Conservation (phyloP, 495 filamentous ascomycete species). For the Aspergillus diversus region DNA sequence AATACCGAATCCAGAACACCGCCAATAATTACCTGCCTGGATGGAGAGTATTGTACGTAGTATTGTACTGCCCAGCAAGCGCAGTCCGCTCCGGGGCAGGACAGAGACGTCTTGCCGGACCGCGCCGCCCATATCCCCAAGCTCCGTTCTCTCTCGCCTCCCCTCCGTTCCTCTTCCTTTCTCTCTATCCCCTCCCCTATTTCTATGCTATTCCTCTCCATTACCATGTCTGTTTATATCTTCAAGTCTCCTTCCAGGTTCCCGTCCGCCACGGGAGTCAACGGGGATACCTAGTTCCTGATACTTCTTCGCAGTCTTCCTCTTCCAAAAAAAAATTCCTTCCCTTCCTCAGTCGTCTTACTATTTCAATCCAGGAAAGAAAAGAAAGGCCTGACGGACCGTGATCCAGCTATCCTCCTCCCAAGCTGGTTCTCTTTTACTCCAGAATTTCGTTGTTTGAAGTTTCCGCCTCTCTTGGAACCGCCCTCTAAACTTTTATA, state of each 20-base stretch:
- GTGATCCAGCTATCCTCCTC: slow-evolving; percentile 25
- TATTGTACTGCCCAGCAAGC: slow-evolving; percentile 18
- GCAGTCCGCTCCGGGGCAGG: slow-evolving; percentile 19
- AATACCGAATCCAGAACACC: slow-evolving; percentile 12
- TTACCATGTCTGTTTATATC: slow-evolving; percentile 46
- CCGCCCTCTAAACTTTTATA: slow-evolving; percentile 24
- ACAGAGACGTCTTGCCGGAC: slow-evolving; percentile 25
- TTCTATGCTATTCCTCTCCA: slow-evolving; percentile 30
- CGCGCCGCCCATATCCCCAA: slow-evolving; percentile 31
- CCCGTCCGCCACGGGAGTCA: slow-evolving; percentile 49
- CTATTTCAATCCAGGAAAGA: slow-evolving; percentile 21
- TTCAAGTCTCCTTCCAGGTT: slow-evolving; percentile 34
- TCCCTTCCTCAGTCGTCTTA: slow-evolving; percentile 32
- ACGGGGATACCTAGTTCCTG: slow-evolving; percentile 45
- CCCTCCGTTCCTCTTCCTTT: slow-evolving; percentile 25
- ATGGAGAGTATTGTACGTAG: slow-evolving; percentile 9
- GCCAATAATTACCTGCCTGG: neutral
- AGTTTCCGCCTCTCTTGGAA: slow-evolving; percentile 18
- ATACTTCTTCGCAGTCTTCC: slow-evolving; percentile 23
- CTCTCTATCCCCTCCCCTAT: slow-evolving; percentile 35
- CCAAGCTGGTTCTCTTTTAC: slow-evolving; percentile 22
- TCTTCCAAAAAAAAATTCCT: slow-evolving; percentile 32
- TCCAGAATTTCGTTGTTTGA: slow-evolving; percentile 19
- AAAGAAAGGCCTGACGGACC: slow-evolving; percentile 19
- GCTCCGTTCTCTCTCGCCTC: slow-evolving; percentile 25